phyloP scores from a whole-genome alignment of 2,329 filamentous ascomycete species.

The Magnaporthiopsis rhizophila region DNA sequence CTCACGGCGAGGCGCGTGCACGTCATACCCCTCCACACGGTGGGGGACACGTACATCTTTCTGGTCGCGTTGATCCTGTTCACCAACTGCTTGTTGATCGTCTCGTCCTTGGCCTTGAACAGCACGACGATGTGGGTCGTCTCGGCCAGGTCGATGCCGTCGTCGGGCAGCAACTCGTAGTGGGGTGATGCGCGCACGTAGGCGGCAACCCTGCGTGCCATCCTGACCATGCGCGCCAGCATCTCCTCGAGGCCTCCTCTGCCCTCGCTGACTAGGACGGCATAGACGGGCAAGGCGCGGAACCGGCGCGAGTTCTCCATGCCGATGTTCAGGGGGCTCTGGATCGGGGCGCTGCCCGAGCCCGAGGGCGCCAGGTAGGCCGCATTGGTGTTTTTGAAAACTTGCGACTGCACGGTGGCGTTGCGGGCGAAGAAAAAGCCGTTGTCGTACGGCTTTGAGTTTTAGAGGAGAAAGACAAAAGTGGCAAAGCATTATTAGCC shows the following conservation, averaged over 20 bases:
- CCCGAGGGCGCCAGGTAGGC: slow-evolving; percentile 56
- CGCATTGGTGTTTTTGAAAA: slow-evolving; percentile 80
- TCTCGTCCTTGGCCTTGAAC: slow-evolving; percentile 62
- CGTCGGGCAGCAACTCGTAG: slow-evolving; percentile 59
- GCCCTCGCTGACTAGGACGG: slow-evolving; percentile 69
- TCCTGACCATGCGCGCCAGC: slow-evolving; percentile 61
- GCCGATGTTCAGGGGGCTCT: slow-evolving; percentile 79
- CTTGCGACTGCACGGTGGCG: slow-evolving; percentile 44
- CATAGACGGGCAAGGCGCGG: slow-evolving; percentile 82
- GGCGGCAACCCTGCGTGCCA: slow-evolving; percentile 59
- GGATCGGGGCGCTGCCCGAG: slow-evolving; percentile 38
- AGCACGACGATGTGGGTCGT: slow-evolving; percentile 62
- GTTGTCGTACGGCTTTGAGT: slow-evolving; percentile 69
- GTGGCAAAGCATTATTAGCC: slow-evolving; percentile 3
- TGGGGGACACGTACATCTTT: slow-evolving; percentile 77
- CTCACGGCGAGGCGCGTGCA: slow-evolving; percentile 80
- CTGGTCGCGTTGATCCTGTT: slow-evolving; percentile 63
- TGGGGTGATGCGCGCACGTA: slow-evolving; percentile 52
- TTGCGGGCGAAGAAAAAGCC: slow-evolving; percentile 79
- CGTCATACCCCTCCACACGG: slow-evolving; percentile 62
- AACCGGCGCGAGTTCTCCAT: slow-evolving; percentile 89
- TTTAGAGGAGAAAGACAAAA: background rate
- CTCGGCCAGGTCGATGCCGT: slow-evolving; percentile 33
- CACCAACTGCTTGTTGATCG: slow-evolving; percentile 59
- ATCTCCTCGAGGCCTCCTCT: slow-evolving; percentile 59